A percentile compares a stretch with the other conserved stretches of the same genome.
Evolutionary conservation across 169 alveolate species (phyloP).

Genomic region (Babesia gibsoni): DNA sequence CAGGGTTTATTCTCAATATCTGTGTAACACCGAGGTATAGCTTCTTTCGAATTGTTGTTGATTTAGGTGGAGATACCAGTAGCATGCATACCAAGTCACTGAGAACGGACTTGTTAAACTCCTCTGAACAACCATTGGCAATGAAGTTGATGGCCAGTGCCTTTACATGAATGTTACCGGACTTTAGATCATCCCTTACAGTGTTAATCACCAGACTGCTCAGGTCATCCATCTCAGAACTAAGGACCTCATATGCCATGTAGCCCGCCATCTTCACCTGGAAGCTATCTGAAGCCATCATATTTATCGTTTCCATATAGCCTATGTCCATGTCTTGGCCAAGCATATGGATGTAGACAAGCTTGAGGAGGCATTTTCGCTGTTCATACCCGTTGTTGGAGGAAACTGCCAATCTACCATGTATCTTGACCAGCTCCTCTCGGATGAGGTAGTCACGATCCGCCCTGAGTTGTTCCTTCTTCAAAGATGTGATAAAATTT

Average conservation of each 20-base stretch:
- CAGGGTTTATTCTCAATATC: conserved; percentile 60
- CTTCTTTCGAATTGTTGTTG: conserved; percentile 73
- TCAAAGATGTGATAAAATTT: conserved; percentile 85
- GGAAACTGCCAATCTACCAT: conserved; percentile 83
- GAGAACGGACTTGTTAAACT: conserved; percentile 71
- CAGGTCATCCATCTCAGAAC: conserved; percentile 78
- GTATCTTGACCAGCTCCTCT: conserved; percentile 92
- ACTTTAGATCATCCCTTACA: conserved; percentile 60
- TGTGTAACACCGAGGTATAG: conserved; percentile 75
- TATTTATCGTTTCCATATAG: conserved; percentile 86
- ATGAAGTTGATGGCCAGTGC: conserved; percentile 80
- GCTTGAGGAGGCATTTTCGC: conserved; percentile 92
- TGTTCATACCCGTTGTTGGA: conserved; percentile 89
- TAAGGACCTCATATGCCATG: conserved; percentile 88
- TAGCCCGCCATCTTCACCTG: conserved; percentile 94
- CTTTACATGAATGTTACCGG: conserved; percentile 62
- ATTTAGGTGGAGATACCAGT: conserved; percentile 51
- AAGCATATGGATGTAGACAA: conserved; percentile 89
- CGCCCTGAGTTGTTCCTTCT: conserved; percentile 81
- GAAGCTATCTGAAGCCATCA: conserved; percentile 86
- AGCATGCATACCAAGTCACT: conserved; percentile 71
- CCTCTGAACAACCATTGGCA: conserved; percentile 76
- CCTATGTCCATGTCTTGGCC: conserved; percentile 96
- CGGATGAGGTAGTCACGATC: conserved; percentile 87
- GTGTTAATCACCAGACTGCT: conserved; percentile 68